Evolutionary conservation across 2,329 filamentous ascomycete genomes (phyloP).

Genomic region (Trichoderma arundinaceum): DNA sequence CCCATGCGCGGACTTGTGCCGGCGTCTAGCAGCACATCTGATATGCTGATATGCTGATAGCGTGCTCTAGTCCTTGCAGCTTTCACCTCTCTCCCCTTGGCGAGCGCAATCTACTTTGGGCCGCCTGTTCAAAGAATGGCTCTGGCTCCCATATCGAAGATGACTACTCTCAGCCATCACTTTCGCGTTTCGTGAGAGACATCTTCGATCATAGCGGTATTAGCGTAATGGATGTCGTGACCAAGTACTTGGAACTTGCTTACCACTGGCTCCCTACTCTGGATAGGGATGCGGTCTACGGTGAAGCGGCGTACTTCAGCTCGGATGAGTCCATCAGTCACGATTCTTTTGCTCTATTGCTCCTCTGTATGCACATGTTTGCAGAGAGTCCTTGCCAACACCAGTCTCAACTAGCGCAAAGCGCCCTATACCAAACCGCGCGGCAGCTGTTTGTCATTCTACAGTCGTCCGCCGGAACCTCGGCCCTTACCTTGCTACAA

Average conservation of each 20-base stretch:
- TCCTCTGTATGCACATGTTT: slow-evolving; percentile 21
- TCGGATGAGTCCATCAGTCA: not conserved
- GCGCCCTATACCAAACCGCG: not conserved
- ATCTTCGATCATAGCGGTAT: slow-evolving; percentile 9
- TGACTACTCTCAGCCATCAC: not conserved
- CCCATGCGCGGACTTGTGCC: not conserved
- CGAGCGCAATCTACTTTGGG: slow-evolving; percentile 16
- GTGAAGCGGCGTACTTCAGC: not conserved
- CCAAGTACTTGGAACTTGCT: slow-evolving; percentile 8
- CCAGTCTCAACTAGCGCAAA: not conserved
- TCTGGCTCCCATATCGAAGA: not conserved
- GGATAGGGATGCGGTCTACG: not conserved
- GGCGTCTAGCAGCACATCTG: not conserved
- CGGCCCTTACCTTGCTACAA: not conserved
- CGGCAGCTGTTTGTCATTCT: slow-evolving; percentile 14
- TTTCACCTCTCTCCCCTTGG: slow-evolving; percentile 13
- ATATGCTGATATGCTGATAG: slow-evolving; percentile 2
- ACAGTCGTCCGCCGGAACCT: not conserved
- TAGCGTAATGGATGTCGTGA: not conserved
- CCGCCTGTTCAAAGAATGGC: slow-evolving; percentile 2
- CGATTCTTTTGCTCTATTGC: slow-evolving; percentile 4
- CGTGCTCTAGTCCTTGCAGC: slow-evolving; percentile 2
- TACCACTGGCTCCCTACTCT: slow-evolving; percentile 5
- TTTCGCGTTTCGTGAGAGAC: slow-evolving; percentile 8
- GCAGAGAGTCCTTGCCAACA: not conserved